A percentile compares a stretch with the other conserved stretches of the same genome.
phyloP scores from a whole-genome alignment of 306 rosid species.

The Sindora glabra region DNA sequence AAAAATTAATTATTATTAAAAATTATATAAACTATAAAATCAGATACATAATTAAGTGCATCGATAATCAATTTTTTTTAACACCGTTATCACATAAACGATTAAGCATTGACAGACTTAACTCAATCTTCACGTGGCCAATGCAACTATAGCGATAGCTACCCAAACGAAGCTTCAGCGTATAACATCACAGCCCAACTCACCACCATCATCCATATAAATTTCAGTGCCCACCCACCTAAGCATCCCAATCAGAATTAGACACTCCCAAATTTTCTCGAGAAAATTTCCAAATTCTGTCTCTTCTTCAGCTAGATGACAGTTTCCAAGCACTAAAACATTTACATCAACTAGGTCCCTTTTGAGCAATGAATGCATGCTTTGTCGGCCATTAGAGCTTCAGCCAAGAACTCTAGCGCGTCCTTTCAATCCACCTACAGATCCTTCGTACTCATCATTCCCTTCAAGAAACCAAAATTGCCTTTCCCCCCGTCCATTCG shows the following conservation, averaged over 20 bases:
- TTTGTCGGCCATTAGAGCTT: constrained; percentile 73
- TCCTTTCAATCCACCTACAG: constrained; percentile 6
- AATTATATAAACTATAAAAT: too few relatives aligned
- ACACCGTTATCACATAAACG: too few relatives aligned
- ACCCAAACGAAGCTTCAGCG: too few relatives aligned
- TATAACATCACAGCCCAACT: too few relatives aligned
- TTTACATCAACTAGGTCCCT: neutral
- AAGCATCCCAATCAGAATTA: neutral
- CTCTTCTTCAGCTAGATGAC: constrained; percentile 1
- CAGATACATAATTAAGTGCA: too few relatives aligned
- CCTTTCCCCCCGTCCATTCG: neutral
- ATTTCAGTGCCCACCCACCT: constrained; percentile 34
- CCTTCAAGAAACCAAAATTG: constrained; percentile 3
- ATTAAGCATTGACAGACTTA: too few relatives aligned
- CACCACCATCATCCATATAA: too few relatives aligned
- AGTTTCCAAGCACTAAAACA: constrained; percentile 19
- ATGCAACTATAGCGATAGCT: too few relatives aligned
- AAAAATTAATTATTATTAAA: too few relatives aligned
- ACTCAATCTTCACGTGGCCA: too few relatives aligned
- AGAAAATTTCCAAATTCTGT: neutral
- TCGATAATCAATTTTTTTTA: too few relatives aligned
- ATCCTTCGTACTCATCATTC: constrained; percentile 22
- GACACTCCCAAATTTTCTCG: neutral
- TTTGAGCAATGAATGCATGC: constrained; percentile 36
- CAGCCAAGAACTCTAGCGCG: constrained; percentile 22